Percentiles rank a stretch among this genome's conserved stretches.
These are phyloP conservation scores for Camptophora hylomeconis DNA, from an alignment of 2,329 filamentous ascomycete species.

Conservation along the genomic window DNA sequence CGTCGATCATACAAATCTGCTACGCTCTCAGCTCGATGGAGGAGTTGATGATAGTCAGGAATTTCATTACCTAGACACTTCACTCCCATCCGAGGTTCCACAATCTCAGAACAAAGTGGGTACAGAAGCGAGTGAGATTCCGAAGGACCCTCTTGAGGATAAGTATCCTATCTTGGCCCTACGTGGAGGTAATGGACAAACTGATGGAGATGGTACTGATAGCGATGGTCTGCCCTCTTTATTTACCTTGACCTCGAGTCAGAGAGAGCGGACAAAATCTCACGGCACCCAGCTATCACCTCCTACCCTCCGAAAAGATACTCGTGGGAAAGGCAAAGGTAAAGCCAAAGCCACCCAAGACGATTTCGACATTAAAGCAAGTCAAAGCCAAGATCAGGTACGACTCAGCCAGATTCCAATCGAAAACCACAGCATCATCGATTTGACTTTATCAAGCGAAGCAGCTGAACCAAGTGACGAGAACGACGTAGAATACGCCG, in stretches of 20 bases:
- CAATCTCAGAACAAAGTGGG: slow-evolving; percentile 7
- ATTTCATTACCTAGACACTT: not conserved
- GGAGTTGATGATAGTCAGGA: slow-evolving; percentile 3
- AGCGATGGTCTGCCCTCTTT: slow-evolving; percentile 15
- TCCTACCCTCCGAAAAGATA: too few relatives aligned
- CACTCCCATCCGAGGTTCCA: slow-evolving; percentile 7
- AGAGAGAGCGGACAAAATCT: slow-evolving; percentile 2
- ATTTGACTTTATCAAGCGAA: too few relatives aligned
- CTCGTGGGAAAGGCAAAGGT: too few relatives aligned
- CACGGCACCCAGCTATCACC: too few relatives aligned
- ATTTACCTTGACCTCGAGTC: slow-evolving; percentile 11
- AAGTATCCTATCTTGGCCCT: not conserved
- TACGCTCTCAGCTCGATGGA: not conserved
- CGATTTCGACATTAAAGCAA: too few relatives aligned
- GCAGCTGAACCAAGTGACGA: too few relatives aligned
- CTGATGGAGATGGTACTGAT: slow-evolving; percentile 5
- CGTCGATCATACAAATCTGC: slow-evolving; percentile 3
- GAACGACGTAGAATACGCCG: too few relatives aligned
- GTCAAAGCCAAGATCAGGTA: too few relatives aligned
- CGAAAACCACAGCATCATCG: too few relatives aligned
- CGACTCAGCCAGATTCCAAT: too few relatives aligned
- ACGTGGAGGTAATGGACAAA: not conserved
- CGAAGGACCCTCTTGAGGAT: not conserved
- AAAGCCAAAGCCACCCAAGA: too few relatives aligned
- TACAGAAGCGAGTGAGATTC: not conserved